phyloP scores from a whole-genome alignment of 352 stramenopile species.

The Phytopythium vexans region DNA sequence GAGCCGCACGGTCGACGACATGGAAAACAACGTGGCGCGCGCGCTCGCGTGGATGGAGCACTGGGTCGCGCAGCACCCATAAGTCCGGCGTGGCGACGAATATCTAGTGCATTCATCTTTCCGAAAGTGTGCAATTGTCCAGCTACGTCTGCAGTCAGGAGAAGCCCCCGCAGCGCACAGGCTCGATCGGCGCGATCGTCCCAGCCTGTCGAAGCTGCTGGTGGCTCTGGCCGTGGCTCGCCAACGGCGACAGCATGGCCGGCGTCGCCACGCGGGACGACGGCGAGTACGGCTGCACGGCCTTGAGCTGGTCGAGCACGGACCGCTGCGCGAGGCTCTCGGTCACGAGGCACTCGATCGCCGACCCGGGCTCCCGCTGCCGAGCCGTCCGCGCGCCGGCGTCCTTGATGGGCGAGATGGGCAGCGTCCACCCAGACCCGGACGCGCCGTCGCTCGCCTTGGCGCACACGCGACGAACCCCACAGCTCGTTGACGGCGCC shows the following conservation, averaged over 20 bases:
- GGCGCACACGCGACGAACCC: no score
- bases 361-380: no score
- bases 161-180: conserved; percentile 34
- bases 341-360: conserved; percentile 35
- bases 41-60: conserved; percentile 91
- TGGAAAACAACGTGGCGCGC: conserved; percentile 94
- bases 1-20: conserved; percentile 94
- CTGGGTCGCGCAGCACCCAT: conserved; percentile 78
- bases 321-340: conserved; percentile 47
- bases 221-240: neutral
- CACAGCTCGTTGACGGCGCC: no score
- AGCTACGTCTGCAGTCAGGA: conserved; percentile 2
- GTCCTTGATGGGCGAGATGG: conserved; percentile 50
- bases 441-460: no score
- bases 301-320: conserved; percentile 55
- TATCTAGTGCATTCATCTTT: no score
- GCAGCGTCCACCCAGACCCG: conserved; percentile 14
- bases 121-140: no score
- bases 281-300: neutral
- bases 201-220: neutral
- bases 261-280: neutral
- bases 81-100: conserved; percentile 11
- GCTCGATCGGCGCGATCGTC: neutral
- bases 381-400: neutral
- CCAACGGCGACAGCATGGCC: conserved; percentile 6